These are phyloP conservation scores for Echinosophora koreensis DNA, from an alignment of 306 rosid genomes.

Conservation along the genomic window DNA sequence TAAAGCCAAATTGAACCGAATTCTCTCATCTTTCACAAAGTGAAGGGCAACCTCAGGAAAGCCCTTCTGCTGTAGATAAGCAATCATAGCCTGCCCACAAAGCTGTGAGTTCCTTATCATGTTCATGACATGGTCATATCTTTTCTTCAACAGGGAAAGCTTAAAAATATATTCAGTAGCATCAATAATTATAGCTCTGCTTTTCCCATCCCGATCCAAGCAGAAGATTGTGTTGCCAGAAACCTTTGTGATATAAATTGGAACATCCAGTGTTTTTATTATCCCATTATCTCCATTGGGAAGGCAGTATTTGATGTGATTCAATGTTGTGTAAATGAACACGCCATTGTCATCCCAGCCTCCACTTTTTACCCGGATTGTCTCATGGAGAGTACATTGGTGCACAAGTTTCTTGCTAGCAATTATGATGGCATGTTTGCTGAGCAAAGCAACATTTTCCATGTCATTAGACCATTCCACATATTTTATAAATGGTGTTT, in stretches of 20 bases:
- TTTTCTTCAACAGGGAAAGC: conserved; percentile 81
- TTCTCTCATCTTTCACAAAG: conserved; percentile 92
- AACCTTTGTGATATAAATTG: conserved; percentile 89
- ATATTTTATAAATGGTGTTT: conserved; percentile 87
- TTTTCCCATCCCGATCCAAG: conserved; percentile 96
- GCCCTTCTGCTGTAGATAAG: conserved; percentile 95
- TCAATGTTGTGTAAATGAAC: conserved; percentile 87
- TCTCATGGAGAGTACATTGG: conserved; percentile 95
- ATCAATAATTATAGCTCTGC: conserved; percentile 72
- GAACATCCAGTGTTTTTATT: conserved; percentile 86
- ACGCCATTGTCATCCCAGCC: conserved; percentile 97
- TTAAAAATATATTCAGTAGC: conserved; percentile 91
- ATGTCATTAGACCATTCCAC: conserved; percentile 89
- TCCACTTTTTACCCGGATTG: conserved; percentile 97
- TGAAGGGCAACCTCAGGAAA: conserved; percentile 98
- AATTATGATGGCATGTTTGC: conserved; percentile 92
- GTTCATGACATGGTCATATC: conserved; percentile 90
- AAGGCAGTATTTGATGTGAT: conserved; percentile 91
- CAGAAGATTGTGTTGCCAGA: conserved; percentile 81
- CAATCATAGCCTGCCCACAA: conserved; percentile 95
- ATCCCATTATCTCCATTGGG: conserved; percentile 97
- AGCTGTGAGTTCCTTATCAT: conserved; percentile 95
- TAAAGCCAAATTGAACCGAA: conserved; percentile 87
- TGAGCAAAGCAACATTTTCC: conserved; percentile 89
- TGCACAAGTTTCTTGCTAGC: conserved; percentile 92